Base-by-base conservation (phyloP, 495 filamentous ascomycete genomes). In the Zalerion maritima region DNA sequence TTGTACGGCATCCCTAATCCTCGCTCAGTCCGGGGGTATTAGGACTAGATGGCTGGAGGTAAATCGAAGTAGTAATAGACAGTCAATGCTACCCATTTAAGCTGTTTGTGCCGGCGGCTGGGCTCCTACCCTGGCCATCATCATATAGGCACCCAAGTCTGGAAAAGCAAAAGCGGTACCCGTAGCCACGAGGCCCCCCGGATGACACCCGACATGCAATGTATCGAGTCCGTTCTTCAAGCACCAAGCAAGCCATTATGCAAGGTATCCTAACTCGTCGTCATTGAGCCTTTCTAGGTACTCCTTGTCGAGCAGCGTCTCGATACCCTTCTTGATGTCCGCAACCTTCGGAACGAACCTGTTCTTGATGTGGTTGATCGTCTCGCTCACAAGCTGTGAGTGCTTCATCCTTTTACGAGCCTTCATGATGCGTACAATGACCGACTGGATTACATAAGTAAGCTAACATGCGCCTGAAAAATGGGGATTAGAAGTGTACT, bases 281-380 rank as follows among this genome's bases (percentile, higher is more conserved):
- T 83, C 83, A 18, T 94, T 87, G 35, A 94, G 53, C 18, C 89
- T 78, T 62, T 99, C 91, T 27, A 99, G 70, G 49, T 99, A 99
- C 53, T 97, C 89, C 62, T 99, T 99, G 64, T 99, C 89, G 37
- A 99, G 79, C 22, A 99, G 65, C 41, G 93, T 92, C 54, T 99
- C 89, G 46, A 99, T 94, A 53, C 87, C 94, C 62, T 93, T 96
- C 62, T 99, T 99, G 69, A 99, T 96, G 41, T 99, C 89, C 4
- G 69, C 63, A 13, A 96, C 65, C 53, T 93, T 87, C 14, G 91
- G 89, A 20, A 80, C 73, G 62, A 99, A 99, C 28, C 89, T 81
- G n/a, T 68, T 70, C 47, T 78, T 79, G 57, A 99, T 92, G 55
- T 96, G 91, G 38, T 72, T 73, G 49, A 99, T 94, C 10, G 81